Conservation (phyloP, 139 green algal species). For the Tetradesmus lagerheimii region DNA sequence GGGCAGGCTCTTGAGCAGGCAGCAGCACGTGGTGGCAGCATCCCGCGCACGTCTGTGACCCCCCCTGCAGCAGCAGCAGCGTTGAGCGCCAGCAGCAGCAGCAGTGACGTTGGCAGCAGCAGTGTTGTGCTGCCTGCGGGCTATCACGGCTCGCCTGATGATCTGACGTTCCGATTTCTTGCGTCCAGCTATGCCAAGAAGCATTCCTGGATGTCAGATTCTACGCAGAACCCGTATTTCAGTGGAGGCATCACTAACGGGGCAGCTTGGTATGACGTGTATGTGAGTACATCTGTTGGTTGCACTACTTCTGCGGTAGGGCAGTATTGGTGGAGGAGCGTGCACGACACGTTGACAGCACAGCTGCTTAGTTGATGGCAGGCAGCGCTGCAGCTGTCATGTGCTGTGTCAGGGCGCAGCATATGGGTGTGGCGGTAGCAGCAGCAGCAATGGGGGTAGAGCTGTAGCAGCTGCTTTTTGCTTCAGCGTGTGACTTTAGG, state of each 20-base stretch:
- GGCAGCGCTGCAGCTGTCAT: neutral
- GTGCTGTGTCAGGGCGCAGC: neutral
- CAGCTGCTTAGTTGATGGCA: neutral
- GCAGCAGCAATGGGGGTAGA: neutral
- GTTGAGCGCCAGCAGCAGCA: neutral
- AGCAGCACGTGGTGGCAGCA: neutral
- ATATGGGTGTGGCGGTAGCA: neutral
- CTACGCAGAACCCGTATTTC: slow-evolving; percentile 64
- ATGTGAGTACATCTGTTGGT: slow-evolving; percentile 50
- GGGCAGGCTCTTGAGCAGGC: neutral
- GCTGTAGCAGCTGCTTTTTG: no score
- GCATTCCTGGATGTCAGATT: neutral
- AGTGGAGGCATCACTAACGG: slow-evolving; percentile 86
- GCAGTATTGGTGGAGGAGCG: no score
- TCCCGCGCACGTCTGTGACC: neutral
- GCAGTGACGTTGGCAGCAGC: slow-evolving; percentile 55
- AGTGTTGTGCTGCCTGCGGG: slow-evolving; percentile 50
- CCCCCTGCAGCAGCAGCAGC: neutral
- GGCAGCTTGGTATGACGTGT: slow-evolving; percentile 88
- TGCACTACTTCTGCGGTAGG: neutral
- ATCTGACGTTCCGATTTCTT: slow-evolving; percentile 81
- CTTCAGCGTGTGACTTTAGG: no score
- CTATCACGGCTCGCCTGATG: slow-evolving; percentile 72
- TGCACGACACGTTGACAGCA: no score
- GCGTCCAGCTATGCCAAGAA: slow-evolving; percentile 50